A percentile compares a stretch with the other conserved stretches of the same genome.
These are phyloP conservation scores for Neurospora sp. DNA, from an alignment of 495 filamentous ascomycete genomes.

Conservation along the genomic window DNA sequence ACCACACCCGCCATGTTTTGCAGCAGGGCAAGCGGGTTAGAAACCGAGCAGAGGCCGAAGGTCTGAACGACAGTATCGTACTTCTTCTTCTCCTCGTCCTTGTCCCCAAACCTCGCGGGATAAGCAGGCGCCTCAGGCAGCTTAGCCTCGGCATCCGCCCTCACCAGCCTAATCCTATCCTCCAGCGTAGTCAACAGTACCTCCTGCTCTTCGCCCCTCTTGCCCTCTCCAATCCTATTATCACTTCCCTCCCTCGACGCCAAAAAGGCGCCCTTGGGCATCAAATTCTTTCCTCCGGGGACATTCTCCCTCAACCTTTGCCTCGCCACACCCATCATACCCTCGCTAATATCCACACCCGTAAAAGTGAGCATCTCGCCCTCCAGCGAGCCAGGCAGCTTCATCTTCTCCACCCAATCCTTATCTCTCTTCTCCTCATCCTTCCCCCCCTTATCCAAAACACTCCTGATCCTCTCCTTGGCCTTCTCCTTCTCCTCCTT, in stretches of 20 bases:
- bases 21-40: conserved; percentile 60
- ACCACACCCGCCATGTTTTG: conserved; percentile 43
- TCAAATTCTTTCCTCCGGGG: conserved; percentile 10
- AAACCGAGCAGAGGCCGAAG: conserved; percentile 85
- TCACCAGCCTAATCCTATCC: conserved; percentile 26
- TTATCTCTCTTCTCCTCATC: background rate
- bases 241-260: conserved; percentile 7
- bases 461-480: conserved; percentile 3
- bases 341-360: conserved; percentile 34
- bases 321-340: conserved; percentile 35
- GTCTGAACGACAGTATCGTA: conserved; percentile 89
- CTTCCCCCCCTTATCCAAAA: conserved; percentile 2
- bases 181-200: conserved; percentile 24
- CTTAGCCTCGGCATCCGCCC: conserved; percentile 26
- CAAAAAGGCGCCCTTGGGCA: conserved; percentile 5
- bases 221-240: background rate
- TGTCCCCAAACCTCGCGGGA: conserved; percentile 2
- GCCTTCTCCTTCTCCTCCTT: background rate
- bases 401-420: background rate
- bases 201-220: conserved; percentile 4
- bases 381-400: conserved; percentile 1
- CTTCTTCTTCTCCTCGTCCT: conserved; percentile 14
- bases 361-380: conserved; percentile 31
- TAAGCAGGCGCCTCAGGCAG: conserved; percentile 17
- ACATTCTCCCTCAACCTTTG: conserved; percentile 23